Conservation (phyloP, 2,329 filamentous ascomycete species). For the Neonectria magnoliae region DNA sequence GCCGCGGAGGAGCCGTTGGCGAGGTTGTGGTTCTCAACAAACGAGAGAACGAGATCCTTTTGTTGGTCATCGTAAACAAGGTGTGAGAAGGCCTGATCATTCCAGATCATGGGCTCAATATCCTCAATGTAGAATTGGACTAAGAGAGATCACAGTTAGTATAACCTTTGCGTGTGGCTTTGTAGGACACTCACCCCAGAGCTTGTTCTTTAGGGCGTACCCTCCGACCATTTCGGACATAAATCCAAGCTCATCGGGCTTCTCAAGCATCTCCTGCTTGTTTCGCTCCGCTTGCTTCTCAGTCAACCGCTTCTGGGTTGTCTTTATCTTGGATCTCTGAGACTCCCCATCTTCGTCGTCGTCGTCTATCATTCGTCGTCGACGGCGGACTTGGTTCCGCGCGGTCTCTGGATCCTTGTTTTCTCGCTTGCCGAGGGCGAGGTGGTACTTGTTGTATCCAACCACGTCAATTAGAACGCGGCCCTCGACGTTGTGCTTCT, state of each 20-base stretch:
- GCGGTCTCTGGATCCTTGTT: slow-evolving; percentile 43
- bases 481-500: slow-evolving; percentile 53
- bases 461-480: slow-evolving; percentile 53
- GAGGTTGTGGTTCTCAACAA: slow-evolving; percentile 55
- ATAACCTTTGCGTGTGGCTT: not conserved
- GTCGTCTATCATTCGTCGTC: not conserved
- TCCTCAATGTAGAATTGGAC: slow-evolving; percentile 54
- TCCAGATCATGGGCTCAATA: slow-evolving; percentile 55
- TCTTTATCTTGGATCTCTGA: slow-evolving; percentile 13
- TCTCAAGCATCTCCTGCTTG: slow-evolving; percentile 51
- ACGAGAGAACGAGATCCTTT: slow-evolving; percentile 59
- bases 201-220: slow-evolving; percentile 58
- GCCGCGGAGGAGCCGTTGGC: slow-evolving; percentile 28
- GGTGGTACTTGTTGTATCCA: slow-evolving; percentile 55
- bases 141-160: slow-evolving; percentile 22
- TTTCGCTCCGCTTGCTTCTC: slow-evolving; percentile 51
- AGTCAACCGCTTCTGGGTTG: slow-evolving; percentile 40
- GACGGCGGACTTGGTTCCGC: slow-evolving; percentile 31
- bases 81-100: slow-evolving; percentile 56
- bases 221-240: slow-evolving; percentile 55
- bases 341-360: slow-evolving; percentile 5
- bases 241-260: slow-evolving; percentile 52
- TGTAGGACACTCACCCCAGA: slow-evolving; percentile 50
- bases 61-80: slow-evolving; percentile 59
- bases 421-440: slow-evolving; percentile 49